A percentile compares a stretch with the other conserved stretches of the same genome.
These are phyloP conservation scores for Paracamarosporium sp. DNA, from an alignment of 2,329 filamentous ascomycete species.

Conservation along the genomic window DNA sequence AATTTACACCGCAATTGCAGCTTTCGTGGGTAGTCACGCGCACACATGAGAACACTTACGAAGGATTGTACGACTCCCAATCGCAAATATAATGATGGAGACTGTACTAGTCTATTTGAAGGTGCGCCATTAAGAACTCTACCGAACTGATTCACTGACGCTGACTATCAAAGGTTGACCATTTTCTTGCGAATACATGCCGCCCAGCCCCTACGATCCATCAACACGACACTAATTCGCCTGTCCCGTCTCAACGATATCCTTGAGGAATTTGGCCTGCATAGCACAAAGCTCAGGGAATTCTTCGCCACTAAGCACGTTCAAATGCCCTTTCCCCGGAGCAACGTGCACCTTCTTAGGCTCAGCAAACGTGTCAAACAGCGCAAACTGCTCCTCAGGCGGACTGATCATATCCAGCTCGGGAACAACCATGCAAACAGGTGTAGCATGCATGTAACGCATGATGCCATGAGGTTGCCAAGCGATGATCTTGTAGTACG, in stretches of 20 bases:
- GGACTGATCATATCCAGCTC: slow-evolving; percentile 10
- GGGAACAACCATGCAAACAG: not conserved
- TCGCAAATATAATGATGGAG: no score
- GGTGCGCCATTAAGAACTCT: no score
- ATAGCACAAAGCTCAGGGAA: not conserved
- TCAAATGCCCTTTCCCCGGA: slow-evolving; percentile 6
- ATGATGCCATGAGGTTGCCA: slow-evolving; percentile 6
- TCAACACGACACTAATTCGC: no score
- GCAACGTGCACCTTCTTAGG: slow-evolving; percentile 1
- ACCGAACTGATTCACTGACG: no score
- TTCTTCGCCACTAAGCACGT: slow-evolving; percentile 3
- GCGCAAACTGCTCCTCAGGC: not conserved
- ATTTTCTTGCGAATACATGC: no score
- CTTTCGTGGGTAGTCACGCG: no score
- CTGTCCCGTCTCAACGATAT: not conserved
- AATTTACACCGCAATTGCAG: no score
- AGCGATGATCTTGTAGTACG: slow-evolving; percentile 9
- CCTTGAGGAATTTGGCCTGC: slow-evolving; percentile 4
- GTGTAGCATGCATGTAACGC: slow-evolving; percentile 3
- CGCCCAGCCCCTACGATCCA: no score
- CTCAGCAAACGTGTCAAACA: slow-evolving; percentile 1
- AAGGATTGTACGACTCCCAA: no score
- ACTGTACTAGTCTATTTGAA: no score
- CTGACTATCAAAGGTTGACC: no score
- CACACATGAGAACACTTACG: no score